Evolutionary conservation across 2,329 filamentous ascomycete genomes (phyloP).

Genomic region (Colletotrichum salicis): DNA sequence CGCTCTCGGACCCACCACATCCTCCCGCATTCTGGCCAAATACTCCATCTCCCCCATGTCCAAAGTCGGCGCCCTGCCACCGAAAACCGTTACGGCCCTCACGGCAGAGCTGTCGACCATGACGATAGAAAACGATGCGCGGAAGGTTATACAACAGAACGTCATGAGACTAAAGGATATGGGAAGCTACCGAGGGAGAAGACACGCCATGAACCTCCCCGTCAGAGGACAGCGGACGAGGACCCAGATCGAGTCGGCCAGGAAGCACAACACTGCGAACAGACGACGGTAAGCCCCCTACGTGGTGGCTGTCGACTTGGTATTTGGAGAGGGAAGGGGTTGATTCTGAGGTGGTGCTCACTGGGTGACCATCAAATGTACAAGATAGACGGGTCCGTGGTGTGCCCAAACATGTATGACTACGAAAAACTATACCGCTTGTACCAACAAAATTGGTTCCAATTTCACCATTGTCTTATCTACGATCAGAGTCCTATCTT

Average conservation of each 20-base stretch:
- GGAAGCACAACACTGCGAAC: slow-evolving; percentile 70
- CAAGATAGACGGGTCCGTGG: slow-evolving; percentile 37
- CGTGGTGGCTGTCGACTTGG: neutral
- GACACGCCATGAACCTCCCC: slow-evolving; percentile 93
- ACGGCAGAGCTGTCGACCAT: slow-evolving; percentile 88
- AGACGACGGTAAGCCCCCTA: slow-evolving; percentile 49
- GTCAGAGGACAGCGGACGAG: slow-evolving; percentile 91
- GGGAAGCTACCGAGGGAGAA: slow-evolving; percentile 85
- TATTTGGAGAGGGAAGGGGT: neutral
- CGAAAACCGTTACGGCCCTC: slow-evolving; percentile 82
- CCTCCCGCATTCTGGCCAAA: slow-evolving; percentile 83
- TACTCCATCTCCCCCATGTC: slow-evolving; percentile 88
- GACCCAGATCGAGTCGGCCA: slow-evolving; percentile 72
- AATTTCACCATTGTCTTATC: neutral
- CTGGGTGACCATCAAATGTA: slow-evolving; percentile 36
- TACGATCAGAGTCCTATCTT: neutral
- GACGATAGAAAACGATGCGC: slow-evolving; percentile 92
- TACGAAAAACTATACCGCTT: slow-evolving; percentile 34
- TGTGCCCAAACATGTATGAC: slow-evolving; percentile 31
- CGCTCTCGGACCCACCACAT: slow-evolving; percentile 78
- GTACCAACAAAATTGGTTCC: neutral
- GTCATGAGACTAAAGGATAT: slow-evolving; percentile 90
- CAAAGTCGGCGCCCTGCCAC: slow-evolving; percentile 78
- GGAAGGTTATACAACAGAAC: slow-evolving; percentile 82
- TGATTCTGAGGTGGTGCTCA: neutral